Evolutionary conservation across 163 green algal species (phyloP), one percentile per base, ranked within the genome.

Genomic region (Chloromonas sp.): DNA sequence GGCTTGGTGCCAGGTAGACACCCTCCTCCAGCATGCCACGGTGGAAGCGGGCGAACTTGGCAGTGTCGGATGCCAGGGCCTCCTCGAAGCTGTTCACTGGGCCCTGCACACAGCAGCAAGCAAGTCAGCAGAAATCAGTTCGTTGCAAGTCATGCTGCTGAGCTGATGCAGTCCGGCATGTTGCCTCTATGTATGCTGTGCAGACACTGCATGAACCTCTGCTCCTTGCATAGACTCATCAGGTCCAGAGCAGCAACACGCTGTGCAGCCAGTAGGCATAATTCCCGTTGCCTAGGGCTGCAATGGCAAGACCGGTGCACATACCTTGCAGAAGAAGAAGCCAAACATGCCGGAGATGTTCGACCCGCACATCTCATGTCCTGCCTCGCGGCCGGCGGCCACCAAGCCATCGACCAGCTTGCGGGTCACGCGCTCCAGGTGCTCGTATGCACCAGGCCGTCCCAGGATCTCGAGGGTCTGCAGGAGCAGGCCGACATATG

Each of bases 341-440:
- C 97, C 97, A 89, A 99, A 99, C 97, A 99, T 99, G 88, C 95
- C 93, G 83, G 84, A 93, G 91, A 99, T 99, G 94, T 93, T 92
- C 71, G 94, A 92, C 61, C 94, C 97, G 86, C 89, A 96, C 86
- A 98, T 91, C 0, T 92, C 93, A 86, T 99, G 96, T 71, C 96
- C 96, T 2, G 93, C 91, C 85, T 97, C 96, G 74, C 90, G 91
- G 84, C 87, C 97, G 5, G 94, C 95, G 2, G 94, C 89, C 78
- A 99, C 83, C 79, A 99, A 94, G 84, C 97, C 97, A 60, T 97
- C 90, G 70, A 98, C 92, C n/a, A 99, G 90, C 61, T 84, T 91
- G 70, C 88, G 90, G 66, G 95, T 98, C 14, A 97, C 78, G 60
- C 87, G 91, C 87, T 98, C 94, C 71, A 99, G 91, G 90, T 99